A percentile compares a stretch with the other conserved stretches of the same genome.
Conservation (phyloP, 345 rosid genomes). For the Anacardium occidentale region DNA sequence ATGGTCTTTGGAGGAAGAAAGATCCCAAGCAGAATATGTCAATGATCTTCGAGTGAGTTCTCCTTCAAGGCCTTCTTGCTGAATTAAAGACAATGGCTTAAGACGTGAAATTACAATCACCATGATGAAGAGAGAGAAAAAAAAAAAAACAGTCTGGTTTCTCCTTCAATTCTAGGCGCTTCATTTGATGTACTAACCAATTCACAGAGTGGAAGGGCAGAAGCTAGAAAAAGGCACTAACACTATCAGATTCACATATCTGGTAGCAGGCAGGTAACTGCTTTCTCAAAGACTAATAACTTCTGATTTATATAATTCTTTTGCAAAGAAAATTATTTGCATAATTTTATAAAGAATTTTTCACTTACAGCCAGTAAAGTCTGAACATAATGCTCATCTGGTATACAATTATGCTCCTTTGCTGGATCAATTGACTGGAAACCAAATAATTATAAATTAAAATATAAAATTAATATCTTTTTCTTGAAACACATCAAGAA, state of each 20-base stretch:
- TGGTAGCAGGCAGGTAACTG: neutral
- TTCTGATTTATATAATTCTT: neutral
- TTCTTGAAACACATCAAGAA: slow-evolving; percentile 7
- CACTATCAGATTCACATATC: slow-evolving; percentile 5
- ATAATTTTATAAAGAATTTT: neutral
- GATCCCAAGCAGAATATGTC: slow-evolving; percentile 85
- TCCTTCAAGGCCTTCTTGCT: slow-evolving; percentile 81
- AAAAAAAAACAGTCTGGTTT: slow-evolving; percentile 1
- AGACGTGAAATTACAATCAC: slow-evolving; percentile 6
- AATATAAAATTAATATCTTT: neutral
- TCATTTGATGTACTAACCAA: neutral
- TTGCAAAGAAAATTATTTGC: neutral
- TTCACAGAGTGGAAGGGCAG: neutral
- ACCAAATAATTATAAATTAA: slow-evolving; percentile 22
- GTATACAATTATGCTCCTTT: slow-evolving; percentile 92
- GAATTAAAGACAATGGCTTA: slow-evolving; percentile 15
- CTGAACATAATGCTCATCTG: slow-evolving; percentile 97
- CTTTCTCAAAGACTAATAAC: neutral
- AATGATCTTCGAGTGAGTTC: slow-evolving; percentile 78
- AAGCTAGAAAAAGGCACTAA: neutral
- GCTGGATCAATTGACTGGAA: slow-evolving; percentile 75
- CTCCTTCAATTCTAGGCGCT: neutral
- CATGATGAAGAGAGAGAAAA: neutral
- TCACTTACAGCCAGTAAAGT: slow-evolving; percentile 82
- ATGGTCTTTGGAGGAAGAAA: slow-evolving; percentile 66